These are phyloP conservation scores for Lepidium sativum DNA, from an alignment of 345 rosid species.

Conservation along the genomic window DNA sequence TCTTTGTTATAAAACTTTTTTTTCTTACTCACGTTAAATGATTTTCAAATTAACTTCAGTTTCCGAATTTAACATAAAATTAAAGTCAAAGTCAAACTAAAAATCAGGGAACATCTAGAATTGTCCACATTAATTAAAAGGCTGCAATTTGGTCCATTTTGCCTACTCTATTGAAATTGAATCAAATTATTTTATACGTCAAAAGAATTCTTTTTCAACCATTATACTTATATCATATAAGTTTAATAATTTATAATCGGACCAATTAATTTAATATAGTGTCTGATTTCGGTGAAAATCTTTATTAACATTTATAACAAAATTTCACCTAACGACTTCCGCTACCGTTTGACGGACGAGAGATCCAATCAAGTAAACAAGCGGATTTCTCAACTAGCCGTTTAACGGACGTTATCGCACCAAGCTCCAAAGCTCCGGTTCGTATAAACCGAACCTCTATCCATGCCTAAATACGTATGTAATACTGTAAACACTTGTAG, in stretches of 20 bases:
- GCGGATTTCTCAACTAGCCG: conserved; percentile 1
- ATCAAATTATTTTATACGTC: neutral
- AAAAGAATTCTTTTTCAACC: neutral
- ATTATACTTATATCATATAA: neutral
- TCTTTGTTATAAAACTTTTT: too few species aligned
- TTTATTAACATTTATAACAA: neutral
- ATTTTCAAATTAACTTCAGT: too few species aligned
- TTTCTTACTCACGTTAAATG: too few species aligned
- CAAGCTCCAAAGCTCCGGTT: conserved; percentile 14
- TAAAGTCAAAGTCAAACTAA: conserved; percentile 7
- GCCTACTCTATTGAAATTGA: conserved; percentile 4
- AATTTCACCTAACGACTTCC: neutral
- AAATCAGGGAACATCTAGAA: conserved; percentile 11
- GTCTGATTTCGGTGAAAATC: conserved; percentile 2
- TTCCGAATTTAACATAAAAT: too few species aligned
- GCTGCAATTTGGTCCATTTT: conserved; percentile 17
- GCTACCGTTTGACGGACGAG: neutral
- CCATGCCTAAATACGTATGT: neutral
- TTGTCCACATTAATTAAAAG: neutral
- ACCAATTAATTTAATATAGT: neutral
- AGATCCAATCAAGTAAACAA: neutral
- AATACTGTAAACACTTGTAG: neutral
- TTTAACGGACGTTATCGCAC: conserved; percentile 19
- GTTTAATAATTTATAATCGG: neutral
- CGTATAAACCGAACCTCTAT: conserved; percentile 7